These are phyloP conservation scores for Urochloa ruziziensis DNA, from an alignment of 176 grass and related monocot species.

Conservation along the genomic window DNA sequence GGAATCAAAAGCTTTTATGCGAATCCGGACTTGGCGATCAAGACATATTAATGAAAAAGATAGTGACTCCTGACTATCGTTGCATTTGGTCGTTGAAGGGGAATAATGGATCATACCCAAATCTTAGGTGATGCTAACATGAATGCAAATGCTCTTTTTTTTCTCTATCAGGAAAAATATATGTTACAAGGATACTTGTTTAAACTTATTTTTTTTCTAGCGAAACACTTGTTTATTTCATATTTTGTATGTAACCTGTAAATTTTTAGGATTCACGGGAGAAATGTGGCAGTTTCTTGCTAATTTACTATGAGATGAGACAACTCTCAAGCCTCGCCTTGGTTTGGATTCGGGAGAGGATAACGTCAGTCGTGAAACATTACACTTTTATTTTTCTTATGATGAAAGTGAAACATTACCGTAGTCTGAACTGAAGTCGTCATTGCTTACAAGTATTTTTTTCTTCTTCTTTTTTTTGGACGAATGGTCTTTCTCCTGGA, in stretches of 20 bases:
- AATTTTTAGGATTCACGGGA: too few species aligned
- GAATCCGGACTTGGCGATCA: background rate
- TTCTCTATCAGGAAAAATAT: background rate
- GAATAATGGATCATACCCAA: background rate
- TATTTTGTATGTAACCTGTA: background rate
- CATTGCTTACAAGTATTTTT: background rate
- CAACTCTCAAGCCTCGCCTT: too few species aligned
- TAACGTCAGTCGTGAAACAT: too few species aligned
- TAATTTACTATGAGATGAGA: too few species aligned
- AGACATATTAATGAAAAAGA: background rate
- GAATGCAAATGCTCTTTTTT: background rate
- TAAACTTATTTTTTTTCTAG: background rate
- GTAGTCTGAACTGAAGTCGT: background rate
- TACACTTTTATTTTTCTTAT: background rate
- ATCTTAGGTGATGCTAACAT: background rate
- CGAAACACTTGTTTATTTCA: background rate
- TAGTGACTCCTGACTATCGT: background rate
- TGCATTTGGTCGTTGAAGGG: background rate
- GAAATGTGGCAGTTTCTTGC: too few species aligned
- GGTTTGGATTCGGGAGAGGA: too few species aligned
- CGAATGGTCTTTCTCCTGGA: background rate
- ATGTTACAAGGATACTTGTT: background rate
- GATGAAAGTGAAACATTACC: background rate
- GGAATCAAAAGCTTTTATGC: background rate
- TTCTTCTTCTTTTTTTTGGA: background rate